Evolutionary conservation across 495 filamentous ascomycete genomes (phyloP).

Genomic region (Neurospora sp.): DNA sequence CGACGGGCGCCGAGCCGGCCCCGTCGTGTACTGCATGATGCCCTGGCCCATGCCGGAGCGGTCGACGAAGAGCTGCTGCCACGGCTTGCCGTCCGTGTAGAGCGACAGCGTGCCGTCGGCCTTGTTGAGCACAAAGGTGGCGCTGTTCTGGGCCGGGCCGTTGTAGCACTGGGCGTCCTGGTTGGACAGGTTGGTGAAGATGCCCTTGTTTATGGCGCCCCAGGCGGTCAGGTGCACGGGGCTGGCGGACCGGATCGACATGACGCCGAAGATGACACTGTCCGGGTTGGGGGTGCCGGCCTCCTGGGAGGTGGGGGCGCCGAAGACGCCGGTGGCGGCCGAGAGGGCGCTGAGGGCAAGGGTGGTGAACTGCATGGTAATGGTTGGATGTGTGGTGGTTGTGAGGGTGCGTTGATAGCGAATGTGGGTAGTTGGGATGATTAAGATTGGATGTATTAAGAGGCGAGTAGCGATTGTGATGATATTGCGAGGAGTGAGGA

Average conservation of each 20-base stretch:
- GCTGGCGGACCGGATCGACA: constrained; percentile 38
- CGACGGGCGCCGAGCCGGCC: too few species aligned
- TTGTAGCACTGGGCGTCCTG: constrained; percentile 36
- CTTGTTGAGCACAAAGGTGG: constrained; percentile 37
- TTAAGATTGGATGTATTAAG: not conserved
- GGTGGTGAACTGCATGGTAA: constrained; percentile 11
- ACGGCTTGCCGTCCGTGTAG: constrained; percentile 26
- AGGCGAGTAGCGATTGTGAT: not conserved
- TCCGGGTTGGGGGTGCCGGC: constrained; percentile 4
- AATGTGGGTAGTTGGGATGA: not conserved
- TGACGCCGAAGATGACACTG: constrained; percentile 28
- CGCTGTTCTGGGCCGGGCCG: constrained; percentile 25
- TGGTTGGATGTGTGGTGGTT: not conserved
- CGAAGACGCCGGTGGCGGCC: constrained; percentile 31
- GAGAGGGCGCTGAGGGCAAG: constrained; percentile 23
- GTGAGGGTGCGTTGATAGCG: not conserved
- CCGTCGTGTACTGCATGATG: constrained; percentile 39
- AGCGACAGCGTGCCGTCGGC: constrained; percentile 36
- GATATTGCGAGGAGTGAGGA: not conserved
- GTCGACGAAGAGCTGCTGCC: constrained; percentile 42
- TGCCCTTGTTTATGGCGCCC: constrained; percentile 31
- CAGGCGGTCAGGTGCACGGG: constrained; percentile 33
- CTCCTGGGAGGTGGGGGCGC: constrained; percentile 6
- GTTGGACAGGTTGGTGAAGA: constrained; percentile 32
- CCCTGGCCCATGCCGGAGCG: constrained; percentile 48